Percentiles rank a stretch among this genome's conserved stretches.
These are phyloP conservation scores for Avena eriantha DNA, from an alignment of 176 grass and related monocot genomes.

Conservation along the genomic window DNA sequence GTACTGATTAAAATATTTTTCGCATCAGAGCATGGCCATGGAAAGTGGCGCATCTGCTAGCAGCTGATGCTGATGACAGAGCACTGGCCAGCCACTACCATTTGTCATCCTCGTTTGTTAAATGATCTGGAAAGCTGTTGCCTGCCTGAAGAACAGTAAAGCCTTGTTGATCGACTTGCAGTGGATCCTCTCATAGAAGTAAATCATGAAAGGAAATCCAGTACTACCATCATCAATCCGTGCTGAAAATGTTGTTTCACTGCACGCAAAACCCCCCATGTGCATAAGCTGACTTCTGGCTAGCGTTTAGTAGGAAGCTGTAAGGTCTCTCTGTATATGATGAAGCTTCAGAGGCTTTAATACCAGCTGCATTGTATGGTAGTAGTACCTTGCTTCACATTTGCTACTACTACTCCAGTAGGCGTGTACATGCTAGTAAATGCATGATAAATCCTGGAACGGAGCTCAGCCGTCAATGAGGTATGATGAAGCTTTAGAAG, in stretches of 20 bases:
- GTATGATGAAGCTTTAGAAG: neutral
- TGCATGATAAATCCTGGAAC: neutral
- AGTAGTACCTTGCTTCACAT: neutral
- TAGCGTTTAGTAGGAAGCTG: constrained; percentile 3
- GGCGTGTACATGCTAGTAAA: constrained; percentile 21
- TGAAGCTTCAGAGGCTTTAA: constrained; percentile 17
- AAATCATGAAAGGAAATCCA: neutral
- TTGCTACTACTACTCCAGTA: neutral
- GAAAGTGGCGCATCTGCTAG: constrained; percentile 9
- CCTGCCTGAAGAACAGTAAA: constrained; percentile 17
- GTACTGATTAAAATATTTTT: neutral
- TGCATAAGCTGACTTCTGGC: constrained; percentile 40
- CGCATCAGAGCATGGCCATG: constrained; percentile 20
- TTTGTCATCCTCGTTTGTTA: neutral
- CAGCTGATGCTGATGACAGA: constrained; percentile 24
- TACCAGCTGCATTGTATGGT: neutral
- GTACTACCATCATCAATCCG: constrained; percentile 32
- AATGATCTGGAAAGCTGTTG: constrained; percentile 40
- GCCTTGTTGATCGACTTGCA: constrained; percentile 29
- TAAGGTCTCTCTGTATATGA: neutral
- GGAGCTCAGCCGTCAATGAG: constrained; percentile 1
- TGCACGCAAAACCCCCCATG: constrained; percentile 36
- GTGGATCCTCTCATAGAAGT: constrained; percentile 18
- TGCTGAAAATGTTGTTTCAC: neutral
- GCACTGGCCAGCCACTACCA: constrained; percentile 15